phyloP scores from a whole-genome alignment of 1,139 yeast species.

The Suhomyces panamericanus region DNA sequence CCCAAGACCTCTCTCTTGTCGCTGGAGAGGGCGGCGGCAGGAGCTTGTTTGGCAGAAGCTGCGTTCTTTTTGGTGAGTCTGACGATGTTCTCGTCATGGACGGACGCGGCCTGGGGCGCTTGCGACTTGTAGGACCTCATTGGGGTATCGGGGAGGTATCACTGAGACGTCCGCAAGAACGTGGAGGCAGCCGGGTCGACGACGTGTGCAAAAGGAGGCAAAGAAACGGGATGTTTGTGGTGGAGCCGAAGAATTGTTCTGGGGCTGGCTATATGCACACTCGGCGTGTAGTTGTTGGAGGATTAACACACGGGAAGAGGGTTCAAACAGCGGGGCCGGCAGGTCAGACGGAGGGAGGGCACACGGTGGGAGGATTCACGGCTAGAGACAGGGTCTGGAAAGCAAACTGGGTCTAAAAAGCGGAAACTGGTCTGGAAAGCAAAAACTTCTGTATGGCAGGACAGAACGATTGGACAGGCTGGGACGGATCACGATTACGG shows the following conservation, averaged over 20 bases:
- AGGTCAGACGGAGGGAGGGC: neutral
- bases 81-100: conserved; percentile 11
- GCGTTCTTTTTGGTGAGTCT: conserved; percentile 6
- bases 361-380: neutral
- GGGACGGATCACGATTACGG: neutral
- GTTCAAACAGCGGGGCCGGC: neutral
- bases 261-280: conserved; percentile 11
- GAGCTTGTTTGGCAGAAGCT: conserved; percentile 1
- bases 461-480: no score
- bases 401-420: no score
- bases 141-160: conserved; percentile 5
- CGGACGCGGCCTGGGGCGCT: conserved; percentile 6
- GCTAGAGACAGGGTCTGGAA: neutral
- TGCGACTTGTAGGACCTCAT: conserved; percentile 12
- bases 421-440: no score
- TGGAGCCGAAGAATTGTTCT: conserved; percentile 1
- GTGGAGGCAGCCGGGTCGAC: neutral
- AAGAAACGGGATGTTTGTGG: conserved; percentile 3
- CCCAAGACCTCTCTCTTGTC: conserved; percentile 32
- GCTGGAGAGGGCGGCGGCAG: neutral
- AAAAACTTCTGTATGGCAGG: no score
- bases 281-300: conserved; percentile 12
- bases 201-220: neutral
- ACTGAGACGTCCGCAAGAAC: neutral
- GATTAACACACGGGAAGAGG: conserved; percentile 8